Evolutionary conservation across 129 eudicot species (phyloP).

Genomic region (Heracleum sosnowskyi): DNA sequence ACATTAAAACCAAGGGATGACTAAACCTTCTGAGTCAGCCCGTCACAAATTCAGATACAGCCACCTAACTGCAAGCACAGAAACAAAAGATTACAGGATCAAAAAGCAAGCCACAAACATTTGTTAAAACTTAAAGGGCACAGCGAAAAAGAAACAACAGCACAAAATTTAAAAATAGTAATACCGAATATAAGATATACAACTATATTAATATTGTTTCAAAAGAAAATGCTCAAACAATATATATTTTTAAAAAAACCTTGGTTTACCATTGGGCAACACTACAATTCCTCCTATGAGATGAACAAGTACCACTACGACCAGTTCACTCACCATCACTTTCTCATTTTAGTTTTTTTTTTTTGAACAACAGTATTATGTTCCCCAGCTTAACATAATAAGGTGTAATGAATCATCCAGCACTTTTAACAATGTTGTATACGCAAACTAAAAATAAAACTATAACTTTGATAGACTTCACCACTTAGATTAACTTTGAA

Average conservation of each 20-base stretch:
- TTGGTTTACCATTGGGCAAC: no score
- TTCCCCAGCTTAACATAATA: no score
- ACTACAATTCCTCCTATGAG: no score
- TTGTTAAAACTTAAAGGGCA: background rate
- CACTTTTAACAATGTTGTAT: background rate
- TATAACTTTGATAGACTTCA: background rate
- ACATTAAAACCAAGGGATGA: background rate
- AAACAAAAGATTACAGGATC: background rate
- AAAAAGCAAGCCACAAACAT: background rate
- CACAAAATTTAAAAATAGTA: background rate
- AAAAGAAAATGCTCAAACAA: no score
- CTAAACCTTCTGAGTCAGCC: background rate
- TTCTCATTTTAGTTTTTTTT: no score
- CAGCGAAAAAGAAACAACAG: background rate
- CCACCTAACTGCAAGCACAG: slow-evolving; percentile 69
- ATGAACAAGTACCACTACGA: no score
- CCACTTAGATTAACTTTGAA: background rate
- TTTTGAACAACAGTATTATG: no score
- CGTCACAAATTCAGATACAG: slow-evolving; percentile 35
- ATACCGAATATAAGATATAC: no score
- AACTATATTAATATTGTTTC: no score
- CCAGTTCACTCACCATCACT: no score
- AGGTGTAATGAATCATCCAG: no score
- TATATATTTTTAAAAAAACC: no score
- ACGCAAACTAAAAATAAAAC: background rate